phyloP scores from a whole-genome alignment of 257 asterid species.

The Perilla frutescens region DNA sequence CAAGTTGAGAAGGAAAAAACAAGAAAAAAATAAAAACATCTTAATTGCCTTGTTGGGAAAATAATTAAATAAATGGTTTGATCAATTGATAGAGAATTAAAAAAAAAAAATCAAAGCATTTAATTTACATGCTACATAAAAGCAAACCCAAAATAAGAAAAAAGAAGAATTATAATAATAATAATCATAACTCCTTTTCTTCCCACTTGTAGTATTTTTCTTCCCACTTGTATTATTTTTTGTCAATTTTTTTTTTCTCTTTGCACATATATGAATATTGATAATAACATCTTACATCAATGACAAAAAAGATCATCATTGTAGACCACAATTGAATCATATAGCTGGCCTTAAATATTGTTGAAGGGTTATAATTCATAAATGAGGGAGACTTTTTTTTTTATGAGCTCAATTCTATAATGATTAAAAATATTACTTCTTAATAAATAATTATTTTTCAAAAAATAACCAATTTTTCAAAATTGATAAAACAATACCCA shows the following conservation, averaged over 20 bases:
- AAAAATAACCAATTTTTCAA: no score
- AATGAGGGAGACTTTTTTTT: background rate
- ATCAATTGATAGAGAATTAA: background rate
- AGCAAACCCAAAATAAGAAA: background rate
- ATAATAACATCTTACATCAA: background rate
- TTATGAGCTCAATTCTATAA: background rate
- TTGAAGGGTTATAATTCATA: background rate
- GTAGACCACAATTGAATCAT: background rate
- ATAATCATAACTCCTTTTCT: background rate
- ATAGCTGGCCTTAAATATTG: background rate
- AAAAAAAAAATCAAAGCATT: background rate
- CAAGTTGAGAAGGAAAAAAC: slow-evolving; percentile 11
- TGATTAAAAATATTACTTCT: background rate
- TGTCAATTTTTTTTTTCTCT: no score
- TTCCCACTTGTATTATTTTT: slow-evolving; percentile 8
- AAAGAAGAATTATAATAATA: background rate
- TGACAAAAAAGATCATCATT: background rate
- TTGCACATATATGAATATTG: background rate
- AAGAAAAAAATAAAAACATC: background rate
- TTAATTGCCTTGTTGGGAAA: background rate
- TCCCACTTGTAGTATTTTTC: slow-evolving; percentile 14
- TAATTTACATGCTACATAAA: background rate
- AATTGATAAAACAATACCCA: no score
- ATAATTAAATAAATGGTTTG: background rate
- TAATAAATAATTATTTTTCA: background rate